These are phyloP conservation scores for Periconia digitata DNA, from an alignment of 2,329 filamentous ascomycete genomes.

Conservation along the genomic window DNA sequence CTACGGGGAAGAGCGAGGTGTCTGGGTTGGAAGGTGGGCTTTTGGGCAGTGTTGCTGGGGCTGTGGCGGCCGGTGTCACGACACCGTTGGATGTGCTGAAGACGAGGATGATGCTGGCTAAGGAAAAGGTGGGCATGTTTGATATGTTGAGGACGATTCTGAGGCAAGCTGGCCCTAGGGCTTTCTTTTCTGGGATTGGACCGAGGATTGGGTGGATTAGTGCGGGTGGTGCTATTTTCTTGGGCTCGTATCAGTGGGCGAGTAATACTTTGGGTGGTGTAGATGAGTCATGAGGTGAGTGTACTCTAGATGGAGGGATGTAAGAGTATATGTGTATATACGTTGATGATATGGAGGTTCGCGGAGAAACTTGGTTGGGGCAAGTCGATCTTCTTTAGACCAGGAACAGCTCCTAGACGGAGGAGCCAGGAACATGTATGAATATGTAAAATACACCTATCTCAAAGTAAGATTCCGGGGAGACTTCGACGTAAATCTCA, in stretches of 20 bases:
- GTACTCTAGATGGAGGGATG: background rate
- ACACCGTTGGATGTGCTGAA: constrained; percentile 96
- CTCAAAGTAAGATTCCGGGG: too few relatives aligned
- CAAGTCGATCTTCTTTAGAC: too few relatives aligned
- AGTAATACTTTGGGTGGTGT: constrained; percentile 68
- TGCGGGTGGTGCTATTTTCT: constrained; percentile 88
- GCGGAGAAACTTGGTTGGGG: too few relatives aligned
- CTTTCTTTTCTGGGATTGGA: constrained; percentile 75
- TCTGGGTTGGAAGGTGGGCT: constrained; percentile 77
- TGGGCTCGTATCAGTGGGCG: constrained; percentile 90
- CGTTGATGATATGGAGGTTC: too few relatives aligned
- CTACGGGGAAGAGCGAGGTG: constrained; percentile 53
- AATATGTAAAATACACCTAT: too few relatives aligned
- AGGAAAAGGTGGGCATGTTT: constrained; percentile 62
- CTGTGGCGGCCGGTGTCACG: constrained; percentile 81
- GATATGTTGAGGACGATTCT: constrained; percentile 66
- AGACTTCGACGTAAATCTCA: too few relatives aligned
- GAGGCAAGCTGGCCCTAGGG: constrained; percentile 62
- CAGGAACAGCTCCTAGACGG: too few relatives aligned
- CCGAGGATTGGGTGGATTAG: constrained; percentile 94
- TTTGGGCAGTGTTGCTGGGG: constrained; percentile 82
- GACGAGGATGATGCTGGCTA: constrained; percentile 90
- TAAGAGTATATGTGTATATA: constrained; percentile 3
- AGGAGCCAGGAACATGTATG: too few relatives aligned
- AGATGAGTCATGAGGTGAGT: constrained; percentile 16